These are phyloP conservation scores for Rhodomyrtus psidioides DNA, from an alignment of 441 rosid species.

Conservation along the genomic window DNA sequence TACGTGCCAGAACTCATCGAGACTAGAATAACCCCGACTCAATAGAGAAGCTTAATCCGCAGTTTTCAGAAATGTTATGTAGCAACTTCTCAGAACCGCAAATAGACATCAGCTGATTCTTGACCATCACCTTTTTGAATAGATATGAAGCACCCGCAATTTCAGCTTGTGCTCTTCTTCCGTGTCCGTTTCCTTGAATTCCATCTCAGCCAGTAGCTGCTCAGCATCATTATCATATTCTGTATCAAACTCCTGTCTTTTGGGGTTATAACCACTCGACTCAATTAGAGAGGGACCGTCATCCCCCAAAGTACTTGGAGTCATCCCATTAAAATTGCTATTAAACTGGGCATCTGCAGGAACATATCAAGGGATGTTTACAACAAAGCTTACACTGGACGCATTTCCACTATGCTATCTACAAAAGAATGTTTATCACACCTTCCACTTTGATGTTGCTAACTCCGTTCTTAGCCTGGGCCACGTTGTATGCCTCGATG, in stretches of 20 bases:
- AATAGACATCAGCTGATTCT: neutral
- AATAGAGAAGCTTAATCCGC: neutral
- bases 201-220: constrained; percentile 94
- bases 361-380: neutral
- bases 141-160: constrained; percentile 73
- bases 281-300: constrained; percentile 66
- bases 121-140: constrained; percentile 60
- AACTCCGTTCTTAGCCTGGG: constrained; percentile 36
- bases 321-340: constrained; percentile 60
- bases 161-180: constrained; percentile 83
- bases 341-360: constrained; percentile 49
- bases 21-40: neutral
- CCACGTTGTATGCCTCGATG: constrained; percentile 27
- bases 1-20: neutral
- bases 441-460: constrained; percentile 38
- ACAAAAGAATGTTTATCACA: constrained; percentile 6
- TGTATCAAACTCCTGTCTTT: constrained; percentile 83
- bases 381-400: neutral
- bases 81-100: neutral
- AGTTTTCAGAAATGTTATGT: neutral
- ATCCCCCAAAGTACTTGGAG: constrained; percentile 43
- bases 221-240: constrained; percentile 96
- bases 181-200: constrained; percentile 78
- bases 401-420: neutral
- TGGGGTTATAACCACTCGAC: constrained; percentile 64